Base-by-base conservation (phyloP, 176 grass and related monocot species). In the Cenchrus purpureus region DNA sequence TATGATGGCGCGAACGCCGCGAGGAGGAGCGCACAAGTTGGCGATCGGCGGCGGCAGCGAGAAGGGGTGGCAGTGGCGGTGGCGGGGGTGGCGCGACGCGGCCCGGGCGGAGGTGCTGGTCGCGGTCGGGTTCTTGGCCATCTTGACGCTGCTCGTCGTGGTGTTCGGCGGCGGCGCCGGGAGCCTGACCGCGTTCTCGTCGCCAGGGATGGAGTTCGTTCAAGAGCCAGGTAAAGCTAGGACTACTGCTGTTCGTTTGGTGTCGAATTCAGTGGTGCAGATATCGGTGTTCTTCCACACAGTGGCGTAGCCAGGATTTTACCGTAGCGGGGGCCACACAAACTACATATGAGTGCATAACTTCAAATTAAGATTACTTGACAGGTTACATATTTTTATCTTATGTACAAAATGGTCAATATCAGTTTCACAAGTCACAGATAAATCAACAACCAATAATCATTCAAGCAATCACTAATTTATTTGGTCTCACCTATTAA, bases 141-240 rank as follows among this genome's bases (percentile, higher is more conserved):
- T 68, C 82, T 15, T 84, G 76, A 17, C 67, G 68, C 19, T 84
- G 60, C 40, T 84, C 13, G 51, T 28, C 3, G 1, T 80, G 25
- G 6, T 65, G 10, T 84, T 55, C 57, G 74, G 57, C 67, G 66
- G 57, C 34, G 80, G 16, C 25, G 8, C 32, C 34, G 65, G 65
- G 10, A 72, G 49, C 75, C 20, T 79, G 22, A 5, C 60, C 29
- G n/a, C 81, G 12, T 51, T 64, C 65, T 7, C 46, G n/a, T 45
- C 50, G 31, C 50, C 22, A 0, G 31, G 12, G 13, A 55, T 16
- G 16, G 48, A 14, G 0, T 46, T 84, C 37, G 34, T 66, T 49
- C 74, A 0, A 2, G 29, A 66, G 58, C 56, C 12, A 42, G 87
- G 87, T 84, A 10, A 73, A 79, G 9, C 9, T 58, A 20, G 10